Evolutionary conservation across 495 filamentous ascomycete species (phyloP).

Genomic region (Aspergillus baeticus): DNA sequence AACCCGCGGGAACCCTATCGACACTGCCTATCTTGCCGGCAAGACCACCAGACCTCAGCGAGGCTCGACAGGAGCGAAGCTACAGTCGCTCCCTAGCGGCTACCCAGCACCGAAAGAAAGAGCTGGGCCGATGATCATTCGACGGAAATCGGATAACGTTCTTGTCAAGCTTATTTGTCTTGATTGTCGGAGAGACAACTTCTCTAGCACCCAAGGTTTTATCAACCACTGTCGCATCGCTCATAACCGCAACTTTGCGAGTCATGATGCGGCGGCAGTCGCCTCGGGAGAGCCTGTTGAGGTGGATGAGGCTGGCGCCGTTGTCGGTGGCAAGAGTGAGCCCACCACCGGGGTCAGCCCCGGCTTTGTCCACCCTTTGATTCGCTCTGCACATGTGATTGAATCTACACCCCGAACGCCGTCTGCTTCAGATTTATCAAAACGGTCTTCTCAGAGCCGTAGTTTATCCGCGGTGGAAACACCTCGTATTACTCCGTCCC

Average conservation of each 20-base stretch:
- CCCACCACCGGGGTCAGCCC: constrained; percentile 30
- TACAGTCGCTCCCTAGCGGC: constrained; percentile 70
- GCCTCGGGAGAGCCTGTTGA: constrained; percentile 83
- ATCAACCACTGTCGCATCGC: constrained; percentile 98
- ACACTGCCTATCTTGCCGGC: constrained; percentile 52
- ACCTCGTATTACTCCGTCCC: constrained; percentile 23
- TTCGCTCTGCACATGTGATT: constrained; percentile 57
- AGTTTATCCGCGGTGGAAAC: constrained; percentile 28
- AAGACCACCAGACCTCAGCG: constrained; percentile 60
- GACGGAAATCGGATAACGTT: constrained; percentile 58
- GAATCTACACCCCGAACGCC: constrained; percentile 49
- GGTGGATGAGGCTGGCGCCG: constrained; percentile 56
- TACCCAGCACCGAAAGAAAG: constrained; percentile 70
- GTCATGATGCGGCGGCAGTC: constrained; percentile 91
- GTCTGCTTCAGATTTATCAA: constrained; percentile 43
- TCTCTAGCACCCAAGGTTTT: constrained; percentile 93
- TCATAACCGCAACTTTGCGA: constrained; percentile 85
- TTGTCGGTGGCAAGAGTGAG: constrained; percentile 53
- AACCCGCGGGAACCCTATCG: constrained; percentile 69
- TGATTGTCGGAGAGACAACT: constrained; percentile 84
- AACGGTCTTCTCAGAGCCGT: constrained; percentile 17
- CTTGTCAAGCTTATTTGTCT: constrained; percentile 82
- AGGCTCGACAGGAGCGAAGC: constrained; percentile 56
- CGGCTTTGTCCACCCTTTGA: constrained; percentile 69
- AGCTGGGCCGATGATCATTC: constrained; percentile 58